phyloP scores from a whole-genome alignment of 441 rosid genomes.

The Manihot esculenta region DNA sequence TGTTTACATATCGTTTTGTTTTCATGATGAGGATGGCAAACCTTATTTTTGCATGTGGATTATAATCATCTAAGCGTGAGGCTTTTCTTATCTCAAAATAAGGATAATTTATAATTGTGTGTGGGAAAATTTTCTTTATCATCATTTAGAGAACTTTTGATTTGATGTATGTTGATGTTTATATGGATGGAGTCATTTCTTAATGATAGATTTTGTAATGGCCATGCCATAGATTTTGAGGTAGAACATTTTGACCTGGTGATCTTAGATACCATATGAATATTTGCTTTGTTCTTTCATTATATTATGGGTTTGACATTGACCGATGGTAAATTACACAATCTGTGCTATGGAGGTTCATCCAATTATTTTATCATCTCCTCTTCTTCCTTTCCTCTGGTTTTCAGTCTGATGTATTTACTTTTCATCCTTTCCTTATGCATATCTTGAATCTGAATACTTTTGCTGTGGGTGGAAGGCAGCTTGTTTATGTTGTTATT shows the following conservation, averaged over 20 bases:
- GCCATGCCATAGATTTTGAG: background rate
- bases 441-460: background rate
- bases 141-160: background rate
- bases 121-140: background rate
- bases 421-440: too few relatives aligned
- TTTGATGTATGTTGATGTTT: background rate
- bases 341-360: background rate
- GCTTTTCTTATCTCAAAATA: background rate
- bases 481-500: background rate
- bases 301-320: slow-evolving; percentile 5
- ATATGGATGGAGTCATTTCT: background rate
- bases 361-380: too few relatives aligned
- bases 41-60: background rate
- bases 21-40: background rate
- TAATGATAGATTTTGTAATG: background rate
- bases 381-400: background rate
- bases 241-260: background rate
- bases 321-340: background rate
- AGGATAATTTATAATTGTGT: background rate
- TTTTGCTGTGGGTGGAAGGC: background rate
- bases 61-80: background rate
- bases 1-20: background rate
- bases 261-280: background rate
- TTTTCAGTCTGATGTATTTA: background rate
- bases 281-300: background rate